phyloP scores from a whole-genome alignment of 371 early-diverging fungal species.

The Zychaea mexicana region DNA sequence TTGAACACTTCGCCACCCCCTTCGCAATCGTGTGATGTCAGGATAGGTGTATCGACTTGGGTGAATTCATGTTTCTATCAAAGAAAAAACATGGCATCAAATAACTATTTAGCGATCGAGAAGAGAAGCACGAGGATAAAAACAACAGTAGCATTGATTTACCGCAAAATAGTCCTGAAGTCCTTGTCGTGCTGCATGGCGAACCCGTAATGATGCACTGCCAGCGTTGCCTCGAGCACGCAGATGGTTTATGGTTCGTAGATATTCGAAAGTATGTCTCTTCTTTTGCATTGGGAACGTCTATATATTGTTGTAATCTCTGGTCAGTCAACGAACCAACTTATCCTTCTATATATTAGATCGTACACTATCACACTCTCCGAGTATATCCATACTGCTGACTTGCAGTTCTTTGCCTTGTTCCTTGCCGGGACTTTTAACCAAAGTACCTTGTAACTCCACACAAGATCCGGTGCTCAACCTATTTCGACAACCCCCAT shows the following conservation, averaged over 20 bases:
- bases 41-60: constrained; percentile 81
- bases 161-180: constrained; percentile 78
- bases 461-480: constrained; percentile 76
- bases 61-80: constrained; percentile 64
- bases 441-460: constrained; percentile 63
- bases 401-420: constrained; percentile 80
- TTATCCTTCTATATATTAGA: too few relatives aligned
- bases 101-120: too few relatives aligned
- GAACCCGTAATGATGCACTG: constrained; percentile 70
- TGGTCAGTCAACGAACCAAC: too few relatives aligned
- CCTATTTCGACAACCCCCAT: too few relatives aligned
- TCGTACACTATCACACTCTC: constrained; percentile 67
- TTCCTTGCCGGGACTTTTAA: constrained; percentile 70
- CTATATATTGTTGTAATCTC: constrained; percentile 23
- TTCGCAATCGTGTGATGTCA: constrained; percentile 91
- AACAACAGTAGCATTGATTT: neutral
- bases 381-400: constrained; percentile 55
- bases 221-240: constrained; percentile 80
- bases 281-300: constrained; percentile 91
- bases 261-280: constrained; percentile 75
- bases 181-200: constrained; percentile 67
- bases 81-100: neutral
- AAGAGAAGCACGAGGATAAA: neutral
- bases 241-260: constrained; percentile 80
- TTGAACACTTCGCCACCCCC: constrained; percentile 92